phyloP scores from a whole-genome alignment of 78 protist genomes.

The slime mould (Dictyostelium discoideum) region DNA sequence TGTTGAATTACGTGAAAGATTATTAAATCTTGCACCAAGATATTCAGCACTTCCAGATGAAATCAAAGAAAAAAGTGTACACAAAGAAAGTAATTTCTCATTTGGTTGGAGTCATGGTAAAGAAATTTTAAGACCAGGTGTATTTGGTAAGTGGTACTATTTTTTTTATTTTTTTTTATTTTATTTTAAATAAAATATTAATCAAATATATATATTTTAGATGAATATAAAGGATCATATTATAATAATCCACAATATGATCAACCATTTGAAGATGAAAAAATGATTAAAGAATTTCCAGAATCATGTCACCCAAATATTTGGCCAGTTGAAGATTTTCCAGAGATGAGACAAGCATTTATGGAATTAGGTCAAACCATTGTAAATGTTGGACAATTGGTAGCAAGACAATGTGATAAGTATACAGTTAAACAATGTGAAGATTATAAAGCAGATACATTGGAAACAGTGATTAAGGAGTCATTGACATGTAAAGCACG shows the following conservation, averaged over 20 bases:
- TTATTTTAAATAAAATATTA: not conserved
- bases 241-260: slow-evolving; percentile 86
- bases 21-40: slow-evolving; percentile 62
- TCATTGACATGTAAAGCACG: slow-evolving; percentile 80
- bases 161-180: not conserved
- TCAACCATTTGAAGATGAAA: slow-evolving; percentile 70
- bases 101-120: slow-evolving; percentile 85
- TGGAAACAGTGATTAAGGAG: slow-evolving; percentile 39
- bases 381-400: slow-evolving; percentile 72
- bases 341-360: slow-evolving; percentile 67
- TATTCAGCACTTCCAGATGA: slow-evolving; percentile 74
- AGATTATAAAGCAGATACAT: not conserved
- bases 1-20: slow-evolving; percentile 31
- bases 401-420: slow-evolving; percentile 76
- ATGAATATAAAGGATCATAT: slow-evolving; percentile 78
- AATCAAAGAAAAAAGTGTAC: slow-evolving; percentile 75
- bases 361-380: slow-evolving; percentile 75
- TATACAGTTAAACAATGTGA: slow-evolving; percentile 20
- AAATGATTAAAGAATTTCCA: slow-evolving; percentile 75
- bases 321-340: slow-evolving; percentile 84
- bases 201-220: not conserved
- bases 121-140: slow-evolving; percentile 73
- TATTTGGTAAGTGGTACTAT: slow-evolving; percentile 28
- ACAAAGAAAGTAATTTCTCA: slow-evolving; percentile 44
- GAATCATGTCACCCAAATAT: slow-evolving; percentile 79